Base-by-base conservation (phyloP, 257 asterid species). In the Solanum clarkiae region DNA sequence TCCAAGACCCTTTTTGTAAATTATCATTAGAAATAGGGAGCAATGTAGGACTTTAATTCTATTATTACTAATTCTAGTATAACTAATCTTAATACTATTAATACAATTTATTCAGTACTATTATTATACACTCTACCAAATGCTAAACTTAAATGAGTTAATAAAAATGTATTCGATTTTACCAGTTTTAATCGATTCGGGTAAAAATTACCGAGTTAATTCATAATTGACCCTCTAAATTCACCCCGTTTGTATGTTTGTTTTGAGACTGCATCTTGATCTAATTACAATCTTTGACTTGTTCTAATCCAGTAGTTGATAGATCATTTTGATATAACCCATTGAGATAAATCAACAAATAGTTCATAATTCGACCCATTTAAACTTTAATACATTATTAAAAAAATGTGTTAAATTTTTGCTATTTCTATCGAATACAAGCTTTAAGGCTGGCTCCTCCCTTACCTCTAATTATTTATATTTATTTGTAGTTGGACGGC, bases 401-500 rank as follows among this genome's bases (percentile, higher is more conserved):
- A 11, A 62, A 11, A 22, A 36, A 36, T 24, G 42, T 11, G 42
- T 63, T 63, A 5, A 24, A 18, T 0, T 56, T 32, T 56, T 56
- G 22, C 22, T 10, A 56, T 14, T 55, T 55, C 18, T 65, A 7
- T 6, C 1, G 72, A 65, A 13, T 0, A 0, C 18, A 18, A 66
- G 7, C 71, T 26, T 63, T 26, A 12, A 29, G 45, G 42, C 3
- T 6, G 4, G 20, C 12, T 66, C 74, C 12, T 66, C n/a, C 45
- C n/a, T 3, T 36, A 1, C 17, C 5, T 40, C 10, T 70, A 4
- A 70, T 18, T 20, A 42, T 44, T 7, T 12, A 3, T 60, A 42
- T 40, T 20, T 13, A 20, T 49, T 32, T 54, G 84, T 70, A 94
- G 98, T 82, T 93, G 98, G 98, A 92, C 98, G 0, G 97, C 98